Evolutionary conservation across 2,329 filamentous ascomycete species (phyloP).

Genomic region (Daldinia eschscholtzii): DNA sequence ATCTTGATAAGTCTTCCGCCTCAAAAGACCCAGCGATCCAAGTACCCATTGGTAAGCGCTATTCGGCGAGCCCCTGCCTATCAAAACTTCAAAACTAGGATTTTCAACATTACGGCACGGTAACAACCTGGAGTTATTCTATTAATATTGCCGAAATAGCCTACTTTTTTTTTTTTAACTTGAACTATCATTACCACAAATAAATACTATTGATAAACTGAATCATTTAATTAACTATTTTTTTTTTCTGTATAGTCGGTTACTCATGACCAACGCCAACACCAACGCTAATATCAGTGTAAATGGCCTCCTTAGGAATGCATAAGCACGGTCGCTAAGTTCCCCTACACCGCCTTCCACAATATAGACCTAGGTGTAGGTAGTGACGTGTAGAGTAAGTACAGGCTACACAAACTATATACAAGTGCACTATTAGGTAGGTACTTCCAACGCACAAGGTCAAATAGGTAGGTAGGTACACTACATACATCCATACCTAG

Average conservation of each 20-base stretch:
- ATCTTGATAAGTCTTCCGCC: too few relatives aligned
- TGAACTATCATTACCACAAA: background rate
- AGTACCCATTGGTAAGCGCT: slow-evolving; percentile 9
- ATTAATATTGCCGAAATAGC: slow-evolving; percentile 21
- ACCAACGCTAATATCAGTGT: slow-evolving; percentile 20
- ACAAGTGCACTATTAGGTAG: background rate
- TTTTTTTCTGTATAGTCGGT: background rate
- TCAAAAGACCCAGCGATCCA: background rate
- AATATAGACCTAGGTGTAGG: slow-evolving; percentile 7
- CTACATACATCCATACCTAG: too few relatives aligned
- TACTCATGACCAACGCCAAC: slow-evolving; percentile 2
- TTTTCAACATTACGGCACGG: slow-evolving; percentile 10
- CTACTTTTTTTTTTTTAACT: slow-evolving; percentile 15
- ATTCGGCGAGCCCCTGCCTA: slow-evolving; percentile 21
- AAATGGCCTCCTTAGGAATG: slow-evolving; percentile 32
- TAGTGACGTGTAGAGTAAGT: slow-evolving; percentile 9
- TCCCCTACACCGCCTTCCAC: slow-evolving; percentile 36
- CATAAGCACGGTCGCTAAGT: slow-evolving; percentile 30
- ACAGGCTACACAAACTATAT: background rate
- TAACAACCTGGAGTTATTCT: slow-evolving; percentile 7
- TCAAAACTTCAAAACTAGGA: slow-evolving; percentile 12
- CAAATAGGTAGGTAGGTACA: too few relatives aligned
- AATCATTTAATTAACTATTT: background rate
- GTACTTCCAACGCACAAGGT: background rate
- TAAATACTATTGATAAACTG: background rate